Percentiles rank a stretch among this genome's conserved stretches.
Conservation (phyloP, 129 eudicot species). For the Pulicaria dysenterica region DNA sequence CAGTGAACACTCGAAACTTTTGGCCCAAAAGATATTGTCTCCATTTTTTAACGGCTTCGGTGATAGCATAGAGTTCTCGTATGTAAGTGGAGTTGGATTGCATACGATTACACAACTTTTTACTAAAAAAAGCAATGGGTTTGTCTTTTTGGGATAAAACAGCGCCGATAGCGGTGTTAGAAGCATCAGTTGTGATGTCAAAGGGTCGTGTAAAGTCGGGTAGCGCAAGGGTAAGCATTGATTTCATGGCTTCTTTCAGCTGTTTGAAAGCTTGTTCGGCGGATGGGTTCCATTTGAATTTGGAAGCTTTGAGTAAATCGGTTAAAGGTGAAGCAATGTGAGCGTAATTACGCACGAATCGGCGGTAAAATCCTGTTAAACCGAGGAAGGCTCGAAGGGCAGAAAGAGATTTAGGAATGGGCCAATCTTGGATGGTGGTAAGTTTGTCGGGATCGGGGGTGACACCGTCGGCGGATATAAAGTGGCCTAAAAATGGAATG, state of each 20-base stretch:
- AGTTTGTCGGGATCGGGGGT: no score
- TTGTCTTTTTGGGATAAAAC: no score
- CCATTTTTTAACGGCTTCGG: no score
- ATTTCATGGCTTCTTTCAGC: not conserved
- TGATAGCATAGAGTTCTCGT: no score
- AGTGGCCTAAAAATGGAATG: no score
- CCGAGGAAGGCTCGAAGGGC: not conserved
- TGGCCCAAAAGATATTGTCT: no score
- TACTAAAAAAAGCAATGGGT: no score
- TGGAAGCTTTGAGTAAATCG: not conserved
- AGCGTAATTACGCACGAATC: no score
- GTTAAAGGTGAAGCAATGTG: not conserved
- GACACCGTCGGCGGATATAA: no score
- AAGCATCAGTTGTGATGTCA: not conserved
- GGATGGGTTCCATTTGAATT: not conserved
- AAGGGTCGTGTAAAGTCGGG: not conserved
- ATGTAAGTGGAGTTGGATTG: no score
- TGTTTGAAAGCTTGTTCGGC: not conserved
- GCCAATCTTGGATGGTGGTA: not conserved
- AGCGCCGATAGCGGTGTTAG: not conserved
- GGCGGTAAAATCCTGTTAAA: not conserved
- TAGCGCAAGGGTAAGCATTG: not conserved
- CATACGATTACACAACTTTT: no score
- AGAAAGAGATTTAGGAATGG: not conserved
- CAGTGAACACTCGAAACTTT: no score